These are phyloP conservation scores for Lophium mytilinum DNA, from an alignment of 495 filamentous ascomycete genomes.

Conservation along the genomic window DNA sequence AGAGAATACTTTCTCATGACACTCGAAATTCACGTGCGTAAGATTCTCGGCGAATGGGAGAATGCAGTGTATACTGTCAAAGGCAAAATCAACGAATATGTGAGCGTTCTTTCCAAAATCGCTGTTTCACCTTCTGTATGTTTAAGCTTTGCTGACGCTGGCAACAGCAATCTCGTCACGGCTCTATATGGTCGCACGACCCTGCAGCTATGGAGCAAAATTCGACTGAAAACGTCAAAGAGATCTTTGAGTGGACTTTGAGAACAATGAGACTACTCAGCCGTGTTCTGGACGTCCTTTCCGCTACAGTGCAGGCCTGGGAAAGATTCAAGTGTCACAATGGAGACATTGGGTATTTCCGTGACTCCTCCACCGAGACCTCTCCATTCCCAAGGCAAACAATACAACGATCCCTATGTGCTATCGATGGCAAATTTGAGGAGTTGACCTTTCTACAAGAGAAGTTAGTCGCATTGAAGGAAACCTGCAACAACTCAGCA, in stretches of 20 bases:
- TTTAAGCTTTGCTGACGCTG: no score
- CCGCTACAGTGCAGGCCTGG: background rate
- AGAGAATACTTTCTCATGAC: constrained; percentile 5
- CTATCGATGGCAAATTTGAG: background rate
- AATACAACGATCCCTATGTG: background rate
- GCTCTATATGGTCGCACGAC: background rate
- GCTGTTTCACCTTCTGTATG: no score
- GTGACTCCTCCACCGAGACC: background rate
- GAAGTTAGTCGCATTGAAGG: background rate
- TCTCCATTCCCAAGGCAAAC: background rate
- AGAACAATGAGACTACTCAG: background rate
- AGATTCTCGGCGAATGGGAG: background rate
- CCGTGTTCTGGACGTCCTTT: background rate
- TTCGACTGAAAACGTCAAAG: background rate
- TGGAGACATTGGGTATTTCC: constrained; percentile 5
- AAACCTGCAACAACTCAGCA: background rate
- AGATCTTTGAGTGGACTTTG: background rate
- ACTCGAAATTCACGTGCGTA: background rate
- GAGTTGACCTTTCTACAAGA: background rate
- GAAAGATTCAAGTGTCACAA: background rate
- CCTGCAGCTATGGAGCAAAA: background rate
- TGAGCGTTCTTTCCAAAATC: no score
- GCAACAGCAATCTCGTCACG: background rate
- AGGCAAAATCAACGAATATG: background rate
- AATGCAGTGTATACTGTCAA: background rate